Base-by-base conservation (phyloP, 139 green algal species). In the Chara braunii region DNA sequence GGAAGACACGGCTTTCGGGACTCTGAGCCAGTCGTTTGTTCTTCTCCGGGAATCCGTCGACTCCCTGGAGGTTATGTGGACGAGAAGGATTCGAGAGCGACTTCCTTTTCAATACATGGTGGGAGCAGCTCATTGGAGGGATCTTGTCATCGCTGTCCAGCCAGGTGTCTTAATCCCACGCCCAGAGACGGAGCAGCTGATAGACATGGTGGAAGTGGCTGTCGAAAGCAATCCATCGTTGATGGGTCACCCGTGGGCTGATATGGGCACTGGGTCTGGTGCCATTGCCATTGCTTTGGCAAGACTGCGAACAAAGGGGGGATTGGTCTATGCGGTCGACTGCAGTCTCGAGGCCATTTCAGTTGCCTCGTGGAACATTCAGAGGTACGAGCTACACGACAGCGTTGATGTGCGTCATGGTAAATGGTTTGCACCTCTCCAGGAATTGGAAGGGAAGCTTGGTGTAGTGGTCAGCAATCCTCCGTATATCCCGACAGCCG, bases 91-190 rank as follows among this genome's bases (percentile, higher is more conserved):
- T 44, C 44, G 82, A 64, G 74, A 85, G 3, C 82, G 89, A 7
- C 81, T 84, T 12, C 89, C 90, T 0, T 80, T 95, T 40, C 90
- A 97, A 73, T 97, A 97, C 78, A 74, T 97, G 2, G 85, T 84
- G 2, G 51, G 64, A 22, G 69, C 72, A 3, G 86, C 85, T 2
- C 83, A 94, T 75, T 97, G 90, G 90, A 71, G 86, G 9, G 81
- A 89, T 56, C 36, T 94, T 23, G 70, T 91, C 12, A 74, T 94
- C 5, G 67, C 62, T 14, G 87, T 94, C 0, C 81, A 77, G 0
- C 68, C 36, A n/a, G 90, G 91, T 11, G 84, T 95, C 18, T 82
- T 97, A 24, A 87, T 96, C 7, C 90, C 90, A 1, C 70, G 90
- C 2, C 90, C 90, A 36, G 90, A 97, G 70, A 97, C 90, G 3